These are phyloP conservation scores for Saturnispora galanensis DNA, from an alignment of 805 yeast genomes.

Conservation along the genomic window DNA sequence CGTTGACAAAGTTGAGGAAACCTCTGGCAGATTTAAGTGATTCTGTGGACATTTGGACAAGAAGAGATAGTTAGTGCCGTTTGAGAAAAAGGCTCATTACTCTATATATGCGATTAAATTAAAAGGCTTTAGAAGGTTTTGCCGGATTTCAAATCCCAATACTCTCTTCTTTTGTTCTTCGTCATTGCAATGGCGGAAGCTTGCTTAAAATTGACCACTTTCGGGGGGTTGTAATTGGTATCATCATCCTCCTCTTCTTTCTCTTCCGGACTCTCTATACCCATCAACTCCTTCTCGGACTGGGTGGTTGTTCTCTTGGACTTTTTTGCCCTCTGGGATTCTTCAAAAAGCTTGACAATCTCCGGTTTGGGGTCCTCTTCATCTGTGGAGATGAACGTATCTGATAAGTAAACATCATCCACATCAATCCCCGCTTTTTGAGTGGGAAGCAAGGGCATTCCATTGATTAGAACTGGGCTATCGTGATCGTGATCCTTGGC, in stretches of 20 bases:
- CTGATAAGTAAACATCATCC: slow-evolving; percentile 28
- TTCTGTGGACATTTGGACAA: slow-evolving; percentile 11
- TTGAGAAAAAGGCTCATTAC: neutral
- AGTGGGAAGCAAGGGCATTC: slow-evolving; percentile 31
- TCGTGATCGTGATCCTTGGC: neutral
- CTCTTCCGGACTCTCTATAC: slow-evolving; percentile 15
- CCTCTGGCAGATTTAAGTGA: slow-evolving; percentile 38
- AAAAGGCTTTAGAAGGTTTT: slow-evolving; percentile 1
- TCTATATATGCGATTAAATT: neutral
- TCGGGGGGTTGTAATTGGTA: neutral
- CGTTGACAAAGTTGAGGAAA: slow-evolving; percentile 68
- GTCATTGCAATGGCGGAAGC: slow-evolving; percentile 63
- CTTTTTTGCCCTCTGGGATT: slow-evolving; percentile 4
- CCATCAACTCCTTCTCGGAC: slow-evolving; percentile 20
- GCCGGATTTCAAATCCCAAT: slow-evolving; percentile 48
- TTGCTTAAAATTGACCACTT: slow-evolving; percentile 15
- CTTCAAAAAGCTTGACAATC: slow-evolving; percentile 14
- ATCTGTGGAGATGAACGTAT: slow-evolving; percentile 30
- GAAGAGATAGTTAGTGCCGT: neutral
- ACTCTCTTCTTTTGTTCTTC: slow-evolving; percentile 58
- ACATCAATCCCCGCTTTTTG: slow-evolving; percentile 82
- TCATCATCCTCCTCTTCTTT: slow-evolving; percentile 8
- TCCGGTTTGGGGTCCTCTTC: slow-evolving; percentile 17
- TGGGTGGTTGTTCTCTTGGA: slow-evolving; percentile 5
- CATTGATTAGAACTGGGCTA: slow-evolving; percentile 1